Evolutionary conservation across 495 filamentous ascomycete species (phyloP), one percentile per base, ranked within the genome.

Genomic region (Hyaloscypha finlandica): DNA sequence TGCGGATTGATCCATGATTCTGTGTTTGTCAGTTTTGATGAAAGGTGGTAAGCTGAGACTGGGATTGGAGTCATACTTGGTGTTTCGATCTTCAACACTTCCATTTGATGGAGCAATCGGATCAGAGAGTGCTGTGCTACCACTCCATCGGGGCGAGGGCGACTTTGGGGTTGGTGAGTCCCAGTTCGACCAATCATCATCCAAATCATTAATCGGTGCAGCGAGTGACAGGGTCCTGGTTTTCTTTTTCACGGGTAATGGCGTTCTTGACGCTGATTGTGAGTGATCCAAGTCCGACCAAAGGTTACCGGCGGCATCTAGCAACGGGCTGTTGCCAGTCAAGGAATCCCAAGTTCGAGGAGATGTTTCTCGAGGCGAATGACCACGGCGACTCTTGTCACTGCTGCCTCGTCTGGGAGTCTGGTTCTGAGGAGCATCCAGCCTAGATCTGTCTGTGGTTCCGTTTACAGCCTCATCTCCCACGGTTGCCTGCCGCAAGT

Each of bases 401-500:
- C 59, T 77, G 61, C 70, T 68, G 30, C 59, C 48, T 56, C 69
- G 66, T 66, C 66, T 79, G 25, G 73, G 71, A 60, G 81, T 54
- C 22, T 53, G 63, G 59, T 79, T 58, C 71, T 70, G 32, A 74
- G 76, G n/a, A 6, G 48, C 51, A 75, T 77, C 30, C 72, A 76
- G 58, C 74, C 68, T 68, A 68, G 80, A 65, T 76, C 81, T 72
- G 70, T 77, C 61, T 30, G 78, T 80, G 20, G 80, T 83, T 48
- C 84, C 88, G 62, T 81, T 86, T 65, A 92, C 86, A 12, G 86
- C 91, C 77, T 98, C 95, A 35, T 98, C 95, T 48, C 94, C 95
- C 14, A 97, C 92, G 3, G 95, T 96, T 16, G 92, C 95, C 78
- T 99, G 95, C 68, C 93, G 84, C 31, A 99, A 84, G 76, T 98